phyloP scores from a whole-genome alignment of 768 basidiomycete genomes.

The Calocera viscosa region DNA sequence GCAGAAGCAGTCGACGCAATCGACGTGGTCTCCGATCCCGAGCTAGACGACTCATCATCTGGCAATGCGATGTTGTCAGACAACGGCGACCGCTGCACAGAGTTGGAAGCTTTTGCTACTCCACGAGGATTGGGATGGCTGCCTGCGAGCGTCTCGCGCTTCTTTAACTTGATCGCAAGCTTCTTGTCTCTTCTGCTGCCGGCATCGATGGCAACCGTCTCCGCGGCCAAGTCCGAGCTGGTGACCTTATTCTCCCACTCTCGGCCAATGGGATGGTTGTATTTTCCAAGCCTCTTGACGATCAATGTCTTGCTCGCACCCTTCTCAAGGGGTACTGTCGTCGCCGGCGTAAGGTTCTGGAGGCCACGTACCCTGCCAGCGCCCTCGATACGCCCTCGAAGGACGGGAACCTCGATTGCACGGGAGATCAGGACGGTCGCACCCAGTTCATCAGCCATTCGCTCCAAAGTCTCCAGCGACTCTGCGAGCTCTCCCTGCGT shows the following conservation, averaged over 20 bases:
- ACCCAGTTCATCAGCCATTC: constrained; percentile 90
- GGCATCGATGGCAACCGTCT: not conserved
- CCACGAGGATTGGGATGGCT: not conserved
- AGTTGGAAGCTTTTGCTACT: not conserved
- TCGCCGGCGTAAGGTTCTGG: not conserved
- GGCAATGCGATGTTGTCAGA: not conserved
- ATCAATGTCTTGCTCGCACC: not conserved
- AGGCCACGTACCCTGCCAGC: not conserved
- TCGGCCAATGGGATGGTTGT: not conserved
- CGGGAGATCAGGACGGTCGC: constrained; percentile 85
- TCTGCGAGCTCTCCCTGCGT: constrained; percentile 58
- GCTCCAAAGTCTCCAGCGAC: constrained; percentile 74
- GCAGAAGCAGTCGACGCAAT: not conserved
- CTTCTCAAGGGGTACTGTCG: not conserved
- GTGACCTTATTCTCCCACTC: not conserved
- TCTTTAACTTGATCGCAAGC: not conserved
- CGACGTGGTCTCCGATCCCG: not conserved
- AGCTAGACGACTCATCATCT: not conserved
- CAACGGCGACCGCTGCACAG: not conserved
- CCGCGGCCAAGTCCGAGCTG: not conserved
- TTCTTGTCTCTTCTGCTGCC: not conserved
- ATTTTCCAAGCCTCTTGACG: not conserved
- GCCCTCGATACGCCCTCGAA: not conserved
- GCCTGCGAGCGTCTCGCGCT: not conserved
- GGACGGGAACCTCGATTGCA: constrained; percentile 59